Evolutionary conservation across 768 basidiomycete genomes (phyloP).

Genomic region (Auriculariales sp.): DNA sequence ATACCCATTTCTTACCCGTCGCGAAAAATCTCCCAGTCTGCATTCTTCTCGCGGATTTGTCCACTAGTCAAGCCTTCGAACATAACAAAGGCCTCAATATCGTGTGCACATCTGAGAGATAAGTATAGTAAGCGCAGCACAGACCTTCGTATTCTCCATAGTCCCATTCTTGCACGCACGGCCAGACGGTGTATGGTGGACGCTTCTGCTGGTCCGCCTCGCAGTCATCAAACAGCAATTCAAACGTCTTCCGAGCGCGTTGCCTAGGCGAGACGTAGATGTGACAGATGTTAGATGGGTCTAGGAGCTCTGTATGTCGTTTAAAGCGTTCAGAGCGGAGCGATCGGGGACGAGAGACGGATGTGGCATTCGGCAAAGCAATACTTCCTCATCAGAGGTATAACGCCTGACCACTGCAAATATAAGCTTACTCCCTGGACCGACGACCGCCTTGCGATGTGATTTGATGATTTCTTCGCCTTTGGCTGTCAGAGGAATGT

Average conservation of each 20-base stretch:
- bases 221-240: slow-evolving; percentile 60
- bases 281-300: slow-evolving; percentile 62
- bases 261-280: slow-evolving; percentile 77
- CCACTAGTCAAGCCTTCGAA: slow-evolving; percentile 57
- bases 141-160: slow-evolving; percentile 85
- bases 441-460: slow-evolving; percentile 53
- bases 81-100: no score
- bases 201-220: slow-evolving; percentile 23
- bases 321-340: not conserved
- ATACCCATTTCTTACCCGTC: slow-evolving; percentile 42
- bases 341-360: no score
- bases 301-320: slow-evolving; percentile 42
- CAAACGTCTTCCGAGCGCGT: slow-evolving; percentile 76
- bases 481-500: slow-evolving; percentile 71
- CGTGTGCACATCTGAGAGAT: no score
- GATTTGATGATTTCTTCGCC: slow-evolving; percentile 60
- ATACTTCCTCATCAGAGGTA: not conserved
- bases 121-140: no score
- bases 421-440: slow-evolving; percentile 66
- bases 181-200: slow-evolving; percentile 44
- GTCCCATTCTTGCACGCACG: slow-evolving; percentile 74
- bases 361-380: not conserved
- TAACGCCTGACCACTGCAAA: not conserved
- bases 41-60: slow-evolving; percentile 54
- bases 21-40: slow-evolving; percentile 70